Percentiles rank a stretch among this genome's conserved stretches.
phyloP scores from a whole-genome alignment of 208 protist species.

The Trypanosoma lewisi region DNA sequence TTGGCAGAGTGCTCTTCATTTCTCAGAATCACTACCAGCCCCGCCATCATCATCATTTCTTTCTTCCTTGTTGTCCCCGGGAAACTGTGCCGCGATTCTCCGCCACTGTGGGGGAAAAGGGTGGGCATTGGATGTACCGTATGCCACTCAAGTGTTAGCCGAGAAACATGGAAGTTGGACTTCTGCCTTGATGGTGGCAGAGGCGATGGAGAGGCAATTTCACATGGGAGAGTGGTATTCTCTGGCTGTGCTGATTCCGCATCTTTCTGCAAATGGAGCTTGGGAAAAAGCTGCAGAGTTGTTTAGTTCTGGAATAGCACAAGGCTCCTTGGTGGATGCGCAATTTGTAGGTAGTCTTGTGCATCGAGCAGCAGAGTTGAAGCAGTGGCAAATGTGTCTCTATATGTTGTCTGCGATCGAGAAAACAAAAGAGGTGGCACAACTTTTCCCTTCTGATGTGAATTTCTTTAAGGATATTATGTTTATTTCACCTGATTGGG shows the following conservation, averaged over 20 bases:
- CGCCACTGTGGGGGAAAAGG: slow-evolving; percentile 29
- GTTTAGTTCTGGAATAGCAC: slow-evolving; percentile 62
- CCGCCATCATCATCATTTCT: slow-evolving; percentile 72
- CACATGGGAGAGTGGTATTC: slow-evolving; percentile 71
- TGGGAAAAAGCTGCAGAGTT: slow-evolving; percentile 48
- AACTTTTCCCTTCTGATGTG: slow-evolving; percentile 53
- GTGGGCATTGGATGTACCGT: slow-evolving; percentile 66
- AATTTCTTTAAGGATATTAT: slow-evolving; percentile 69
- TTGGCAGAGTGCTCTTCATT: slow-evolving; percentile 70
- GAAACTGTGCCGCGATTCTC: slow-evolving; percentile 46
- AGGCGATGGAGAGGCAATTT: slow-evolving; percentile 57
- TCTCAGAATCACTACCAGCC: slow-evolving; percentile 38
- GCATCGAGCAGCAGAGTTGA: slow-evolving; percentile 46
- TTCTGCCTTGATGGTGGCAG: slow-evolving; percentile 55
- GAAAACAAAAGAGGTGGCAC: slow-evolving; percentile 56
- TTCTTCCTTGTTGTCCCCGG: slow-evolving; percentile 59
- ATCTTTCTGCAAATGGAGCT: slow-evolving; percentile 60
- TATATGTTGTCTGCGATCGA: slow-evolving; percentile 65
- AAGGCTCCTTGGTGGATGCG: slow-evolving; percentile 59
- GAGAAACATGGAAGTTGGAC: slow-evolving; percentile 67
- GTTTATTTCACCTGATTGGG: slow-evolving; percentile 58
- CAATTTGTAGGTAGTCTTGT: slow-evolving; percentile 59
- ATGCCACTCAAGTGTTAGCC: slow-evolving; percentile 62
- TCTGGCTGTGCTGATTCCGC: slow-evolving; percentile 70
- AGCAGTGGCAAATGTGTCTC: slow-evolving; percentile 73